Evolutionary conservation across 352 stramenopile species (phyloP).

Genomic region (Achlya hypogyna): DNA sequence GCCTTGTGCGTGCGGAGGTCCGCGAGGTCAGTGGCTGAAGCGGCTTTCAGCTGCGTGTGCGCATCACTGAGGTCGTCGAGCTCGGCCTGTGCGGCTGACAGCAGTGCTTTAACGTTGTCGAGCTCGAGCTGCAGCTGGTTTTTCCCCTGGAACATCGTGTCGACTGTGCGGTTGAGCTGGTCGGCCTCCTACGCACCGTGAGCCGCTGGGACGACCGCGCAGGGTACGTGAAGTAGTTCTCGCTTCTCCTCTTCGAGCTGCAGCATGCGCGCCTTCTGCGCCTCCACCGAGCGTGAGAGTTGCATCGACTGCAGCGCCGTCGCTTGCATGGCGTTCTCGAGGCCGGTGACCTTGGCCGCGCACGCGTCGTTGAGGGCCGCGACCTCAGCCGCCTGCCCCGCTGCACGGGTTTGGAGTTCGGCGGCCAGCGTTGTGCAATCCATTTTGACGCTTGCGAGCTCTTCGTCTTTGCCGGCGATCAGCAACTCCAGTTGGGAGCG

Average conservation of each 20-base stretch:
- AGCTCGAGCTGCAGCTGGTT: conserved; percentile 51
- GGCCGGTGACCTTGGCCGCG: conserved; percentile 36
- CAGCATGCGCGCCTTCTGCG: conserved; percentile 30
- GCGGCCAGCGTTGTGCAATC: conserved; percentile 42
- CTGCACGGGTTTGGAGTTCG: conserved; percentile 43
- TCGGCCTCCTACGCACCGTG: conserved; percentile 32
- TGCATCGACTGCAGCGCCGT: conserved; percentile 45
- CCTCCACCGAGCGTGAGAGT: conserved; percentile 46
- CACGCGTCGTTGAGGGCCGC: conserved; percentile 35
- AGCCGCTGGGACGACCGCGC: background rate
- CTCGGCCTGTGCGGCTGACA: conserved; percentile 39
- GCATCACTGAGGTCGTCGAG: conserved; percentile 50
- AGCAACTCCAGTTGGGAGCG: conserved; percentile 28
- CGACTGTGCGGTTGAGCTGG: conserved; percentile 44
- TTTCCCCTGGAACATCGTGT: conserved; percentile 38
- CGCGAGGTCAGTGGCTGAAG: conserved; percentile 28
- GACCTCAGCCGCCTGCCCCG: conserved; percentile 16
- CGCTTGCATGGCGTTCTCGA: conserved; percentile 33
- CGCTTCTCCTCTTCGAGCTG: conserved; percentile 55
- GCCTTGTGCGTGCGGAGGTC: conserved; percentile 28
- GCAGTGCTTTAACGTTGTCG: conserved; percentile 39
- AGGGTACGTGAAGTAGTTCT: conserved; percentile 34
- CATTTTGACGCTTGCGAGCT: conserved; percentile 31
- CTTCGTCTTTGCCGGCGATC: conserved; percentile 38
- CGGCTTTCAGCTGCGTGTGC: conserved; percentile 35